Evolutionary conservation across 2,329 filamentous ascomycete genomes (phyloP).

Genomic region (Orbilia quercus): DNA sequence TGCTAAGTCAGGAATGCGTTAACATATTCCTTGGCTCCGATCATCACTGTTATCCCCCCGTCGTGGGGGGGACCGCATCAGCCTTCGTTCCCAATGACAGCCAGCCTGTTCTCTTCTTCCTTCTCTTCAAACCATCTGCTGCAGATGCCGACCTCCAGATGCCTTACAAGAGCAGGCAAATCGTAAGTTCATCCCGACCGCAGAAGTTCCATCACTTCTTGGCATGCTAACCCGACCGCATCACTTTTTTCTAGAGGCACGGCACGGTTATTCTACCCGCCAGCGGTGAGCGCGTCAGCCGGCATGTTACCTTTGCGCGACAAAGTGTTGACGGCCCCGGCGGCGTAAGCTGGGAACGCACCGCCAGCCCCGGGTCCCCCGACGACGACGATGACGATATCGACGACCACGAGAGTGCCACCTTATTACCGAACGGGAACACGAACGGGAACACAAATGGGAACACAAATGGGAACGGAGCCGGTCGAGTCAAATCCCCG

Average conservation of each 20-base stretch:
- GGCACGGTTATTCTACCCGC: constrained; percentile 72
- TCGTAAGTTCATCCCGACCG: constrained; percentile 30
- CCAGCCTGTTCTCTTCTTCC: not conserved
- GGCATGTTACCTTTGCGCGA: constrained; percentile 69
- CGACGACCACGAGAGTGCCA: constrained; percentile 30
- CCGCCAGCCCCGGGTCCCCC: constrained; percentile 55
- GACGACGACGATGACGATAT: constrained; percentile 25
- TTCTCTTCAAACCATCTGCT: constrained; percentile 12
- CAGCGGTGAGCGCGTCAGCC: constrained; percentile 72
- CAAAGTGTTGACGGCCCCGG: constrained; percentile 62
- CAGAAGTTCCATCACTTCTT: constrained; percentile 3
- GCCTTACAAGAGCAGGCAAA: constrained; percentile 43
- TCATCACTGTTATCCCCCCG: constrained; percentile 8
- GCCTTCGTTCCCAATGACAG: not conserved
- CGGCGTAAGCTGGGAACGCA: constrained; percentile 7
- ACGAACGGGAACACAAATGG: not conserved
- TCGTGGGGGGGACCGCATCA: constrained; percentile 6
- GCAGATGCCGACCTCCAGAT: constrained; percentile 41
- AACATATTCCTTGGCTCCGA: constrained; percentile 31
- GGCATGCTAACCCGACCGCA: constrained; percentile 11
- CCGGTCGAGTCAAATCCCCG: constrained; percentile 1
- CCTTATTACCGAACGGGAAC: constrained; percentile 25
- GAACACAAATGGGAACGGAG: constrained; percentile 10
- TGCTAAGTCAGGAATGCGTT: not conserved
- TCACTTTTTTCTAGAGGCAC: constrained; percentile 60